Base-by-base conservation (phyloP, 2,329 filamentous ascomycete species). In the Alternaria ethzedia region DNA sequence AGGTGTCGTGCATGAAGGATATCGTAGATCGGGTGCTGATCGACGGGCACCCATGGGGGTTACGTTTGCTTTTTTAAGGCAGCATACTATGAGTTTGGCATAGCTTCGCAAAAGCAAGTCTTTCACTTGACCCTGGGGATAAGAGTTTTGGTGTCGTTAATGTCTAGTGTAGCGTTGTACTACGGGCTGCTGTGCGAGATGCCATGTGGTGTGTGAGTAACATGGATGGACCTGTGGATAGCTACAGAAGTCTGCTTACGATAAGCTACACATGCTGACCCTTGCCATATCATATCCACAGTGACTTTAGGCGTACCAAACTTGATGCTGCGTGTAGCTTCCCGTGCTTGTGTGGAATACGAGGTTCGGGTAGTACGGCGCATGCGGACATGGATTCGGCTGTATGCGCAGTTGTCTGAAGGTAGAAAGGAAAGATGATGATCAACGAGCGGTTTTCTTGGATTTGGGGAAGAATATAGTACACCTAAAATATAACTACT, bases 341-440 rank as follows among this genome's bases (percentile, higher is more conserved):
- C 3, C 15, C 32, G 6, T 23, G 30, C 21, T 41, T 41, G 36
- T 41, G 36, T 2, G 25, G 46, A 5, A 58, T 30, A 49, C 46
- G 45, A 58, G n/a, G 21, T 43, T 58, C 46, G 55, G 46, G 55
- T 58, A 46, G 55, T 43, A 58, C 55, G 30, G 55, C 55, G 23
- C 28, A 44, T 51, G 30, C 25, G 26, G 55, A 36, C 55, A 58
- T 43, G 55, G 55, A 43, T 47, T 28, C 4, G 23, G 32, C 17
- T 26, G 20, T 49, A 11, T 20, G 43, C 44, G 23, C n/a, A n/a
- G 10, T 15, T n/a, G n/a, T n/a, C n/a, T n/a, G n/a, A n/a, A n/a
- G n/a, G n/a, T n/a, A n/a, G n/a, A n/a, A n/a, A n/a, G n/a, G n/a
- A n/a, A n/a, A n/a, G n/a, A n/a, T n/a, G n/a, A n/a, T n/a, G n/a